Conservation (phyloP, 1,139 yeast species). For the Suhomyces yuchorum region DNA sequence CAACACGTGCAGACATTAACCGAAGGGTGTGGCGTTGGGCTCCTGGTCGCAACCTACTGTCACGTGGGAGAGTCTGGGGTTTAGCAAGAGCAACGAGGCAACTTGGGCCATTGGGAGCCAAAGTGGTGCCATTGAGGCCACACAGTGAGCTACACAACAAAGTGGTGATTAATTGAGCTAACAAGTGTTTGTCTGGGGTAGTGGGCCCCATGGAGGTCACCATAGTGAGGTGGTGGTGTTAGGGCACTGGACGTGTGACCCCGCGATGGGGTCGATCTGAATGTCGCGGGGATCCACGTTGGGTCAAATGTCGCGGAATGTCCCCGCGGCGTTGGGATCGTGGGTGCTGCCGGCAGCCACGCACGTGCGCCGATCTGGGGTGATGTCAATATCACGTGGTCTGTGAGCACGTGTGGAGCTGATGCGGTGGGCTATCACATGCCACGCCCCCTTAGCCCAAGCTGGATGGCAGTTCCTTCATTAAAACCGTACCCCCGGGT, state of each 20-base stretch:
- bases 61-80: constrained; percentile 5
- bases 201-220: background rate
- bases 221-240: background rate
- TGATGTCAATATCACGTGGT: no score
- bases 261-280: constrained; percentile 7
- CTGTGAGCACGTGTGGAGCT: no score
- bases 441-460: no score
- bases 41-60: background rate
- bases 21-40: constrained; percentile 5
- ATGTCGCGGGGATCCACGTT: constrained; percentile 6
- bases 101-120: background rate
- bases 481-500: no score
- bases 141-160: background rate
- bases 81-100: background rate
- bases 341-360: no score
- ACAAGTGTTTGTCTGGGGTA: background rate
- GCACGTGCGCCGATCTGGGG: no score
- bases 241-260: constrained; percentile 3
- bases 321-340: background rate
- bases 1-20: constrained; percentile 2
- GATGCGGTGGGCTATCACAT: no score
- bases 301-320: constrained; percentile 9
- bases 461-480: no score
- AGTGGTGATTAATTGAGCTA: background rate
- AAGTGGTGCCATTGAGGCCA: background rate